Conservation (phyloP, 306 rosid genomes). For the Adenanthera pavonina region DNA sequence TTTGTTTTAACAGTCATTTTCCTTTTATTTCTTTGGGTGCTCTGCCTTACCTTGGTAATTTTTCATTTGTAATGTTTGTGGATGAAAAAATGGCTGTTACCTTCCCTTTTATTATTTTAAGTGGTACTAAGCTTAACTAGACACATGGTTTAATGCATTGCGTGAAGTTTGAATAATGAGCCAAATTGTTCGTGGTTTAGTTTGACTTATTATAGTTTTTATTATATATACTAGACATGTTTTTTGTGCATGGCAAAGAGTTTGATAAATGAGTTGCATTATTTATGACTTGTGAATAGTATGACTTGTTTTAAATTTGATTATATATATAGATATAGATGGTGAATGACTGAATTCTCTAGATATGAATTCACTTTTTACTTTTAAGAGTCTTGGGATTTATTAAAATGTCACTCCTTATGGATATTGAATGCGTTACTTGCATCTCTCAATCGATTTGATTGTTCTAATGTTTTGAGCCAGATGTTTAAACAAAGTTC, state of each 20-base stretch:
- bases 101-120: neutral
- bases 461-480: neutral
- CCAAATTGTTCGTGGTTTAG: too few relatives aligned
- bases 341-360: neutral
- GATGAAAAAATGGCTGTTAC: neutral
- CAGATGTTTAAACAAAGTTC: neutral
- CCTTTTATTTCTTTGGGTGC: neutral
- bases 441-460: neutral
- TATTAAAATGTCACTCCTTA: neutral
- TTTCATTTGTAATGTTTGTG: neutral
- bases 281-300: too few relatives aligned
- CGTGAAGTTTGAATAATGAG: too few relatives aligned
- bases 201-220: too few relatives aligned
- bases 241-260: too few relatives aligned
- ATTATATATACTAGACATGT: too few relatives aligned
- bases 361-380: neutral
- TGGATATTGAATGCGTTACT: neutral
- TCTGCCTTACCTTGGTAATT: slow-evolving; percentile 8
- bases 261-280: too few relatives aligned
- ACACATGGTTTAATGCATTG: too few relatives aligned
- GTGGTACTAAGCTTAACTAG: too few relatives aligned
- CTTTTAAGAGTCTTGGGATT: neutral
- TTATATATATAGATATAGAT: too few relatives aligned
- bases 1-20: neutral
- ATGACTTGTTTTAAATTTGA: too few relatives aligned